Conservation (phyloP, 306 rosid species). For the Lagenaria siceraria region DNA sequence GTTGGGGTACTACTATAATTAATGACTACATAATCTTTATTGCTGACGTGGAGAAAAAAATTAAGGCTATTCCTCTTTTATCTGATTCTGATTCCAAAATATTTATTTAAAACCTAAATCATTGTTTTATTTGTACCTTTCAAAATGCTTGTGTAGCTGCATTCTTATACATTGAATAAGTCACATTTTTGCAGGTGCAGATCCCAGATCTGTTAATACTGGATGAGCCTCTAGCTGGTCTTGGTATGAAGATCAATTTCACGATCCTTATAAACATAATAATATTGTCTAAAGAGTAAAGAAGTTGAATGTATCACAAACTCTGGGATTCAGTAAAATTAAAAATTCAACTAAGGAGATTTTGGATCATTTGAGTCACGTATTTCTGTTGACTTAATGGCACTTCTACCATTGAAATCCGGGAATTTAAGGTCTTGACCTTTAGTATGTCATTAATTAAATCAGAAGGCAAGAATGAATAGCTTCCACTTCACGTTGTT, state of each 20-base stretch:
- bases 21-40: not conserved
- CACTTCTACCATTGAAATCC: not conserved
- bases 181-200: conserved; percentile 51
- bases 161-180: not conserved
- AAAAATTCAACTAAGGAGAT: not conserved
- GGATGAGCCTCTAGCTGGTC: conserved; percentile 98
- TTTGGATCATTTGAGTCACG: not conserved
- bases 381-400: not conserved
- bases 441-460: not conserved
- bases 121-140: not conserved
- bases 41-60: not conserved
- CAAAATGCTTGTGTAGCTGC: not conserved
- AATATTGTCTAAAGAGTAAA: not conserved
- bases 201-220: conserved; percentile 75
- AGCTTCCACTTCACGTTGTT: not conserved
- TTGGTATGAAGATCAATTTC: conserved; percentile 43
- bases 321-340: not conserved
- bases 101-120: not conserved
- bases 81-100: not conserved
- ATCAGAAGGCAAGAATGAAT: not conserved
- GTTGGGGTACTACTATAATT: not conserved
- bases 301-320: not conserved
- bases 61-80: not conserved
- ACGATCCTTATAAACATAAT: not conserved
- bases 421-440: not conserved